Base-by-base conservation (phyloP, 345 rosid species). In the Camelina hispida region DNA sequence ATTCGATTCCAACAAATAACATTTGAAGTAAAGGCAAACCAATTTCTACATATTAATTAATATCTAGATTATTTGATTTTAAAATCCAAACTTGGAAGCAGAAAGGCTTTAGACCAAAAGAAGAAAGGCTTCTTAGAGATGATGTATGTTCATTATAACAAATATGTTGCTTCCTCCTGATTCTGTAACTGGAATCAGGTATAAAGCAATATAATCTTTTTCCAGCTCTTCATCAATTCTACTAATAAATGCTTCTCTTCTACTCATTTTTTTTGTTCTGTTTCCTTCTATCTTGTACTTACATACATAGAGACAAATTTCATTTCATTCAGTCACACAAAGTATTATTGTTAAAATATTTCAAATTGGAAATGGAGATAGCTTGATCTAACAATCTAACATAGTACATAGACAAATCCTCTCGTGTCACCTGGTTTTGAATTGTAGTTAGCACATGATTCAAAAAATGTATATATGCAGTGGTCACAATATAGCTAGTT, bases 291-390 rank as follows among this genome's bases (percentile, higher is more conserved):
- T 11, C 51, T 60, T 61, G 69, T 68, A 60, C 69, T 75, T 61
- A 32, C 79, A 76, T 68, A 76, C 79, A 76, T 76, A 22, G 68
- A 66, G 47, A 75, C 48, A 75, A 38, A 59, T 73, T 50, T 38
- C 73, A 58, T 23, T 38, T 28, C 54, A 50, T 60, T 68, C 62
- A 52, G 78, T 56, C 66, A 74, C 67, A 60, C 47, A 55, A 18
- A 13, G 32, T 22, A 48, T 37, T 20, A 25, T 9, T 14, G 14
- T 25, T 46, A 42, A 10, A 35, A 35, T 20, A 67, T 18, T 34
- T 8, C 22, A 9, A n/a, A 25, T 4, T 2, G 8, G 9, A 34
- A n/a, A 6, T n/a, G 10, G 38, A 22, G 4, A 44, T n/a, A 23
- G 0, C 5, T 28, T 0, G 22, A 20, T 20, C 22, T 20, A 20